Base-by-base conservation (phyloP, 371 early-diverging fungal species). In the Syncephalis fuscata region DNA sequence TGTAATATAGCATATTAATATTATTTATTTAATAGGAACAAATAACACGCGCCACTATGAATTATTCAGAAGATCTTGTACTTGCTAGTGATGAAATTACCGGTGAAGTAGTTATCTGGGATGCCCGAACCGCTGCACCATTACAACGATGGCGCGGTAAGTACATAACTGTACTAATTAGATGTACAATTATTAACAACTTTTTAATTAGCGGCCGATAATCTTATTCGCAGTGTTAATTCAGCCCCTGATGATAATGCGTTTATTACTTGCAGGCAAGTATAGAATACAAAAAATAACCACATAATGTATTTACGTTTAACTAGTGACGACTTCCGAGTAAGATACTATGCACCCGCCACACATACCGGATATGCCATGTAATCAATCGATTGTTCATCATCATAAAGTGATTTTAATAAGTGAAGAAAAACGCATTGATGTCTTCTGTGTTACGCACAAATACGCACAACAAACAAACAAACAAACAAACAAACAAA, bases 21-120 rank as follows among this genome's bases (percentile, higher is more conserved):
- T n/a, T n/a, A n/a, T n/a, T n/a, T n/a, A 27, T 27, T 21, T 25
- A 44, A 16, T 49, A 51, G 46, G 46, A 59, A 52, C 48, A 53
- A 10, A 48, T 54, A 52, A 56, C 56, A 45, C 68, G 62, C 55
- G 70, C 76, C 17, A 61, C 73, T 1, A 80, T 88, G 50, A 75
- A 72, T 10, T 69, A 73, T 54, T 82, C 83, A 61, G 92, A 90
- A 60, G 73, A 76, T 17, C 75, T 65, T 58, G 82, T 92, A 5
- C 48, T 91, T 44, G 75, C 74, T 46, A 67, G 80, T 19, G 88
- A 88, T 60, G 86, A 84, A 52, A 58, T 59, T 25, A 66, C 73
- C 5, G 72, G 73, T 51, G 63, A 70, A 22, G 69, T 79, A 16
- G 58, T 70, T 20, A 67, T 67, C 56, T 84, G 78, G 75, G 79